Percentiles rank a stretch among this genome's conserved stretches.
These are phyloP conservation scores for Pseudophaeomoniella oleicola DNA, from an alignment of 2,329 filamentous ascomycete genomes.

Conservation along the genomic window DNA sequence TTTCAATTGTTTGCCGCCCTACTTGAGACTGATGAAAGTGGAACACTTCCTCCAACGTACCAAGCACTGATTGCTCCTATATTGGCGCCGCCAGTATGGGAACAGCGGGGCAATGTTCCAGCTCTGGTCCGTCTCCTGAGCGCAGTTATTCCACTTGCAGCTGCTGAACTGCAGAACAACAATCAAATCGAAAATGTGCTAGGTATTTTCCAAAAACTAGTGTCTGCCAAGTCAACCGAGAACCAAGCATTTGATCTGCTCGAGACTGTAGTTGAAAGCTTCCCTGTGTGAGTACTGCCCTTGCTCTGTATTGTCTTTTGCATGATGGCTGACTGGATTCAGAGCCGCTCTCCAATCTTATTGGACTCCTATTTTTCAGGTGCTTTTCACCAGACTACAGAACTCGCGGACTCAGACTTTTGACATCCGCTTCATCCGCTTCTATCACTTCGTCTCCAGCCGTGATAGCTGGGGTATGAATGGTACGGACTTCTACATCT, in stretches of 20 bases:
- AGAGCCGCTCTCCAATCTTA: constrained; percentile 55
- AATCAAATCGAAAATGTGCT: constrained; percentile 78
- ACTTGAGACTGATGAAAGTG: constrained; percentile 69
- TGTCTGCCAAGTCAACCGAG: constrained; percentile 72
- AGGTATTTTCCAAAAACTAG: constrained; percentile 89
- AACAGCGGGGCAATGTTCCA: constrained; percentile 82
- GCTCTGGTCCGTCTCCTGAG: constrained; percentile 74
- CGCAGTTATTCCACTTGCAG: constrained; percentile 67
- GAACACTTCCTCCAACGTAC: constrained; percentile 68
- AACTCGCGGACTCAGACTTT: constrained; percentile 71
- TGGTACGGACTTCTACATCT: constrained; percentile 84
- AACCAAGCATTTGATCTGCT: constrained; percentile 78
- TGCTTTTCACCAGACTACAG: constrained; percentile 61
- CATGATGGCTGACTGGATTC: constrained; percentile 24
- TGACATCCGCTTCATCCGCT: constrained; percentile 74
- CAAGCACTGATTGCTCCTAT: constrained; percentile 64
- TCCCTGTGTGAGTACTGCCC: too few species aligned
- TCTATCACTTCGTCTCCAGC: constrained; percentile 85
- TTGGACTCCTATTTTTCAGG: constrained; percentile 63
- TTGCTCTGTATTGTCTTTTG: constrained; percentile 31
- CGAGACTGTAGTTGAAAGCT: constrained; percentile 60
- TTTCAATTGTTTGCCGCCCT: constrained; percentile 91
- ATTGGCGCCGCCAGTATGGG: constrained; percentile 73
- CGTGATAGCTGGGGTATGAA: constrained; percentile 66
- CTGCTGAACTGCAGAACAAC: constrained; percentile 56